These are phyloP conservation scores for Aspergillus egyptiacus DNA, from an alignment of 495 filamentous ascomycete genomes.

Conservation along the genomic window DNA sequence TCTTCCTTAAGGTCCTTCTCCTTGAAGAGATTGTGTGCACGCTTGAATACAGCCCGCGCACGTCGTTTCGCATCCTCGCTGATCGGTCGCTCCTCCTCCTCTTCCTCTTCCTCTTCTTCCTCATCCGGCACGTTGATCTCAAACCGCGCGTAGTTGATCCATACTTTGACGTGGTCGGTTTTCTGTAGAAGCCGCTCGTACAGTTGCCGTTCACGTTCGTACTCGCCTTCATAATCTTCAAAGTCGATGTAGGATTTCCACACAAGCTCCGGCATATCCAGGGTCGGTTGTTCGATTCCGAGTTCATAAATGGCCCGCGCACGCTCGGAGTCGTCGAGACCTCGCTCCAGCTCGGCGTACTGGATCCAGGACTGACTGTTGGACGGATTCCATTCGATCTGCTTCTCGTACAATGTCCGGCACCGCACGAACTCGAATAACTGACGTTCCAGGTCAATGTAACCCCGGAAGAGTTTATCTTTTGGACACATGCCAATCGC, in stretches of 20 bases:
- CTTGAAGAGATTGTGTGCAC: slow-evolving; percentile 84
- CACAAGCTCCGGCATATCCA: slow-evolving; percentile 97
- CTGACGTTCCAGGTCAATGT: slow-evolving; percentile 85
- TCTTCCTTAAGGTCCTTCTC: slow-evolving; percentile 92
- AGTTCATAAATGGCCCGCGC: slow-evolving; percentile 90
- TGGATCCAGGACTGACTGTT: slow-evolving; percentile 94
- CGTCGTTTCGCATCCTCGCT: slow-evolving; percentile 77
- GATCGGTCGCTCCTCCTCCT: slow-evolving; percentile 59
- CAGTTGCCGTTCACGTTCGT: slow-evolving; percentile 68
- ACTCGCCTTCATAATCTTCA: slow-evolving; percentile 89
- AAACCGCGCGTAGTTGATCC: slow-evolving; percentile 95
- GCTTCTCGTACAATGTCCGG: slow-evolving; percentile 87
- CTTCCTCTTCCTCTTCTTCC: slow-evolving; percentile 57
- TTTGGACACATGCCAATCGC: slow-evolving; percentile 95
- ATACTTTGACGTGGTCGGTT: slow-evolving; percentile 97
- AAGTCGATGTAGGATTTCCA: slow-evolving; percentile 99
- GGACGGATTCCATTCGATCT: slow-evolving; percentile 80
- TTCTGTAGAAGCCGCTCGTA: slow-evolving; percentile 90
- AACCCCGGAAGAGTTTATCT: slow-evolving; percentile 88
- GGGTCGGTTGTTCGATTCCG: slow-evolving; percentile 68
- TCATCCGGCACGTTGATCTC: slow-evolving; percentile 80
- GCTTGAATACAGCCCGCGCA: slow-evolving; percentile 77
- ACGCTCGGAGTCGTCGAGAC: slow-evolving; percentile 80
- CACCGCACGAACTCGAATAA: slow-evolving; percentile 89
- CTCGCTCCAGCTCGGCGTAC: slow-evolving; percentile 86